phyloP scores from a whole-genome alignment of 169 alveolate species.

The Theileria equi region DNA sequence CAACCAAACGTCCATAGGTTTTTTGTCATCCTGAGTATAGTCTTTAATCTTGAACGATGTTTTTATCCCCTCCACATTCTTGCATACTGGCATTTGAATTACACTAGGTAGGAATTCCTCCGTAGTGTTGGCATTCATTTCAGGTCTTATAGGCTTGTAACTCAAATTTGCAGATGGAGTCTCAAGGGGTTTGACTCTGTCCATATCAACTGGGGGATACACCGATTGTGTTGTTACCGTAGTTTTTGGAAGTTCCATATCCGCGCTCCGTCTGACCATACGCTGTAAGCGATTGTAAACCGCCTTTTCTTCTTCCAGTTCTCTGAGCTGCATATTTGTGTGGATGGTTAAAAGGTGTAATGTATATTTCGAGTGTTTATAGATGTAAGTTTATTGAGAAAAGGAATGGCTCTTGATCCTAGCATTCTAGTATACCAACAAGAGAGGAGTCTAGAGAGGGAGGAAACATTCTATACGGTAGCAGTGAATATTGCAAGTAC shows the following conservation, averaged over 20 bases:
- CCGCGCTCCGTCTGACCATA: slow-evolving; percentile 33
- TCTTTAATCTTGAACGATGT: slow-evolving; percentile 24
- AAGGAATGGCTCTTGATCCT: too few relatives aligned
- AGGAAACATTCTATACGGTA: too few relatives aligned
- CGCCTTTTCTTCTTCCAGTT: slow-evolving; percentile 20
- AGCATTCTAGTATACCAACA: too few relatives aligned
- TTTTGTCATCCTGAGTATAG: slow-evolving; percentile 25
- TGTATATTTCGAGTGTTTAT: too few relatives aligned
- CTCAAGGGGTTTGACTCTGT: slow-evolving; percentile 5
- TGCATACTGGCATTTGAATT: slow-evolving; percentile 44
- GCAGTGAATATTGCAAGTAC: too few relatives aligned
- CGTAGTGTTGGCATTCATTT: slow-evolving; percentile 7
- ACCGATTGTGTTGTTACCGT: slow-evolving; percentile 36
- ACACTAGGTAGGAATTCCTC: slow-evolving; percentile 31
- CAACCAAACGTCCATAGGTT: slow-evolving; percentile 23
- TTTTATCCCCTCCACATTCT: slow-evolving; percentile 4
- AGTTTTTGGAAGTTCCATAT: slow-evolving; percentile 31
- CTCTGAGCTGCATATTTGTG: background rate
- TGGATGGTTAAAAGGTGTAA: too few relatives aligned
- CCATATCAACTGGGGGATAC: slow-evolving; percentile 45
- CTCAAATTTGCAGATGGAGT: background rate
- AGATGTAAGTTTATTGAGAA: too few relatives aligned
- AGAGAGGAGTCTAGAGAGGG: too few relatives aligned
- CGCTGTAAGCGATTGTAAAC: slow-evolving; percentile 13
- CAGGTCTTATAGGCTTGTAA: slow-evolving; percentile 23